Evolutionary conservation across 1,139 yeast species (phyloP).

Genomic region (Pneumocystis wakefieldiae): DNA sequence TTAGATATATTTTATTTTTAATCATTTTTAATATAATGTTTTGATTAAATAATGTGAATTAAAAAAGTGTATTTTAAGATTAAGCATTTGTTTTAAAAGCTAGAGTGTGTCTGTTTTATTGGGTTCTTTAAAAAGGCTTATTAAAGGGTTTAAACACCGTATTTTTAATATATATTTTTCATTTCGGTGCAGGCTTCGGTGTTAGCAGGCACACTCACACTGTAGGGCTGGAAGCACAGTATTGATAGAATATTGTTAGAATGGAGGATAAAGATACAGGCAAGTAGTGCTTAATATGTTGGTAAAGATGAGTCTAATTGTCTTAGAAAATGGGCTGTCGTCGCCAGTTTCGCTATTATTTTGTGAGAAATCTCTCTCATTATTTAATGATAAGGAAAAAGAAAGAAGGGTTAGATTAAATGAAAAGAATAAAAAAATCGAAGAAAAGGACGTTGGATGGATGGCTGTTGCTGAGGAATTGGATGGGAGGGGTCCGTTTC

Average conservation of each 20-base stretch:
- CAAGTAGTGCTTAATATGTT: not conserved
- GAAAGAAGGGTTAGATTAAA: not conserved
- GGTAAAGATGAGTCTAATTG: not conserved
- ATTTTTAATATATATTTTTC: no score
- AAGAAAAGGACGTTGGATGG: not conserved
- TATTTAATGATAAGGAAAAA: not conserved
- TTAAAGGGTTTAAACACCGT: no score
- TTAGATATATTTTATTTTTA: no score
- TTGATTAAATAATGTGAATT: no score
- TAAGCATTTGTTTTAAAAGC: no score
- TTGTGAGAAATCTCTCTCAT: not conserved
- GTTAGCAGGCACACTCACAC: no score
- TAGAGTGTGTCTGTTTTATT: no score
- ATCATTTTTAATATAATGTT: no score
- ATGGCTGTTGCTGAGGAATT: not conserved
- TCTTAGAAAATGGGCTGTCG: not conserved
- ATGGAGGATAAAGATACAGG: not conserved
- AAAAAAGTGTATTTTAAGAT: no score
- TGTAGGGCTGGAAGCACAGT: no score
- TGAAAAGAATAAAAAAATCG: not conserved
- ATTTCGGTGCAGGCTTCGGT: no score
- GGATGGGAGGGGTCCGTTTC: not conserved
- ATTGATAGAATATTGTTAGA: not conserved
- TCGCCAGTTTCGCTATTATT: not conserved
- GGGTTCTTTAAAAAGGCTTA: no score